phyloP scores from a whole-genome alignment of 805 yeast genomes.

The Clavispora asparagi region DNA sequence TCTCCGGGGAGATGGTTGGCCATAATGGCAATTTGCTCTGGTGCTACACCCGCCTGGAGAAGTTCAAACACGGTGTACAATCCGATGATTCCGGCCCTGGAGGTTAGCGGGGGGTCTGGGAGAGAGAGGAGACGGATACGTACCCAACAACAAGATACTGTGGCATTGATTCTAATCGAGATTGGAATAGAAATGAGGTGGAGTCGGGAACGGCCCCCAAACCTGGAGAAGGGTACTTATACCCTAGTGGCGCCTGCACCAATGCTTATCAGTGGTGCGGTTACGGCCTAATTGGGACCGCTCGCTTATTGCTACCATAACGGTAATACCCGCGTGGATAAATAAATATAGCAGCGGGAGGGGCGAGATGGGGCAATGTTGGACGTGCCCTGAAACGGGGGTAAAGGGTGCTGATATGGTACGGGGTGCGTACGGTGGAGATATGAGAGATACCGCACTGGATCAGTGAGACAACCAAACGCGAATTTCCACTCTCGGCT shows the following conservation, averaged over 20 bases:
- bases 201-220: too few species aligned
- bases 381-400: too few species aligned
- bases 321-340: too few species aligned
- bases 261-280: not conserved
- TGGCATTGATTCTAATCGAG: not conserved
- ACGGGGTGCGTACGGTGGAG: too few species aligned
- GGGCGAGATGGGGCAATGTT: too few species aligned
- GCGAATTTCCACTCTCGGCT: too few species aligned
- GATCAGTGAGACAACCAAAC: too few species aligned
- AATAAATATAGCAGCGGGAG: too few species aligned
- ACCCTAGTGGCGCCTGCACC: not conserved
- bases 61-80: constrained; percentile 4
- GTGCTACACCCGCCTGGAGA: not conserved
- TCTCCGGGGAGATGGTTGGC: constrained; percentile 3
- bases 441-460: too few species aligned
- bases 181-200: not conserved
- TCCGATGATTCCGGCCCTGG: constrained; percentile 4
- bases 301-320: too few species aligned
- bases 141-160: constrained; percentile 1
- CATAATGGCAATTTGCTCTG: not conserved
- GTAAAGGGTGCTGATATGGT: too few species aligned
- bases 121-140: not conserved
- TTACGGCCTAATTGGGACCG: not conserved
- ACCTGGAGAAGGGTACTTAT: too few species aligned
- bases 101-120: not conserved